Percentiles rank a stretch among this genome's conserved stretches.
These are phyloP conservation scores for Kluyveromyces starmeri DNA, from an alignment of 805 yeast genomes.

Conservation along the genomic window DNA sequence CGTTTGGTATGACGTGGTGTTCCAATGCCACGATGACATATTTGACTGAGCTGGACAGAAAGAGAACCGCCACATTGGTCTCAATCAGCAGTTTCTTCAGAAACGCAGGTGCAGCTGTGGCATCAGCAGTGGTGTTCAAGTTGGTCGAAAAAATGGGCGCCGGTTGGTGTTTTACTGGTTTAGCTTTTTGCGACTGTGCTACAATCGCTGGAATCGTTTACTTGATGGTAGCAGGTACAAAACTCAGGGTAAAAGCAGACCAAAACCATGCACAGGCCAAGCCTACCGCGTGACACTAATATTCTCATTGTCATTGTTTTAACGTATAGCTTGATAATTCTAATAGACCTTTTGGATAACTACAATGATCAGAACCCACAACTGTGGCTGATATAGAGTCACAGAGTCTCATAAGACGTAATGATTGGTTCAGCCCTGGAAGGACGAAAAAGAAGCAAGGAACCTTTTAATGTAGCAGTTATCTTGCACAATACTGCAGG, in stretches of 20 bases:
- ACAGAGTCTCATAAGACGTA: too few species aligned
- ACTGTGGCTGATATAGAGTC: too few species aligned
- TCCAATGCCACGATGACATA: slow-evolving; percentile 46
- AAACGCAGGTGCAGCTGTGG: slow-evolving; percentile 45
- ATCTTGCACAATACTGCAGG: too few species aligned
- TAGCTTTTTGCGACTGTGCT: slow-evolving; percentile 32
- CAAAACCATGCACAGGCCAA: too few species aligned
- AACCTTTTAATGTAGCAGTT: too few species aligned
- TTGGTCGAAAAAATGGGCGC: slow-evolving; percentile 33
- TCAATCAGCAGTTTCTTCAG: slow-evolving; percentile 47
- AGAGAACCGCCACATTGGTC: slow-evolving; percentile 44
- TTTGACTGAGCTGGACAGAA: slow-evolving; percentile 40
- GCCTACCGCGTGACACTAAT: too few species aligned
- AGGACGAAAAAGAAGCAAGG: too few species aligned
- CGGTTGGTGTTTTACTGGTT: slow-evolving; percentile 49
- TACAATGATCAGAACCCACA: too few species aligned
- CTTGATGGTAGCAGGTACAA: slow-evolving; percentile 10
- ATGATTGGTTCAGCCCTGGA: too few species aligned
- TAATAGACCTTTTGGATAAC: too few species aligned
- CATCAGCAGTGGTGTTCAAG: slow-evolving; percentile 37
- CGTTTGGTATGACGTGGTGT: slow-evolving; percentile 50
- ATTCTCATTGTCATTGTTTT: too few species aligned
- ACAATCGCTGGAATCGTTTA: slow-evolving; percentile 17
- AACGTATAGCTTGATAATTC: too few species aligned
- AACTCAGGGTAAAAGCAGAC: background rate